phyloP scores from a whole-genome alignment of 768 basidiomycete genomes.

The Russula virescens region DNA sequence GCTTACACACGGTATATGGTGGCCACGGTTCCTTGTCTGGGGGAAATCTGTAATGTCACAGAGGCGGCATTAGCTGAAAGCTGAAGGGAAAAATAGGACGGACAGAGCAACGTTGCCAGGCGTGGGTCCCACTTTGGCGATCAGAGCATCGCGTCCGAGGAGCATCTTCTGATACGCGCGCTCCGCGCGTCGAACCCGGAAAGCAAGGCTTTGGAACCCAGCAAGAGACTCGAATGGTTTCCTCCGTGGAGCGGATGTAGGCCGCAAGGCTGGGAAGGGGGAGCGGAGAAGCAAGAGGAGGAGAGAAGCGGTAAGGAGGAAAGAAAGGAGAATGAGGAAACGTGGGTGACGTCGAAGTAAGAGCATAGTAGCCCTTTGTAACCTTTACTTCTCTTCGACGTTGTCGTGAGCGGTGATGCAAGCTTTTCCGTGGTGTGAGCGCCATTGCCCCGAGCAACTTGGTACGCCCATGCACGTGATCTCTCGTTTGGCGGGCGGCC shows the following conservation, averaged over 20 bases:
- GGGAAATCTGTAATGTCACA: constrained; percentile 17
- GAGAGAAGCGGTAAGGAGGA: constrained; percentile 16
- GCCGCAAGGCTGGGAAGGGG: not conserved
- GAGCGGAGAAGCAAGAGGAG: constrained; percentile 17
- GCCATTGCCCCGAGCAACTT: too few species aligned
- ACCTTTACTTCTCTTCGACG: too few species aligned
- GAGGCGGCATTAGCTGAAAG: not conserved
- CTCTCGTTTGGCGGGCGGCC: too few species aligned
- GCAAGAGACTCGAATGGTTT: not conserved
- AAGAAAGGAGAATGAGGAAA: constrained; percentile 21
- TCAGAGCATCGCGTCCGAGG: constrained; percentile 17
- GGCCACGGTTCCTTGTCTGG: constrained; percentile 24
- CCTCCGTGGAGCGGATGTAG: not conserved
- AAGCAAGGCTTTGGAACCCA: not conserved
- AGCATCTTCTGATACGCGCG: constrained; percentile 22
- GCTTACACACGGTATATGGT: constrained; percentile 24
- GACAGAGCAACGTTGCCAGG: constrained; percentile 16
- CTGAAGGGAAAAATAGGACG: not conserved
- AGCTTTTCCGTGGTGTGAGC: too few species aligned
- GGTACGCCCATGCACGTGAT: too few species aligned
- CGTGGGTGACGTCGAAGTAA: constrained; percentile 22
- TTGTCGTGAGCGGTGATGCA: too few species aligned
- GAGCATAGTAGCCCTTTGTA: not conserved
- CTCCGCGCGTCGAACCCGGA: constrained; percentile 17
- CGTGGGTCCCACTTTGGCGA: constrained; percentile 19